Conservation (phyloP, 768 basidiomycete genomes). For the Mycena kentingensis region DNA sequence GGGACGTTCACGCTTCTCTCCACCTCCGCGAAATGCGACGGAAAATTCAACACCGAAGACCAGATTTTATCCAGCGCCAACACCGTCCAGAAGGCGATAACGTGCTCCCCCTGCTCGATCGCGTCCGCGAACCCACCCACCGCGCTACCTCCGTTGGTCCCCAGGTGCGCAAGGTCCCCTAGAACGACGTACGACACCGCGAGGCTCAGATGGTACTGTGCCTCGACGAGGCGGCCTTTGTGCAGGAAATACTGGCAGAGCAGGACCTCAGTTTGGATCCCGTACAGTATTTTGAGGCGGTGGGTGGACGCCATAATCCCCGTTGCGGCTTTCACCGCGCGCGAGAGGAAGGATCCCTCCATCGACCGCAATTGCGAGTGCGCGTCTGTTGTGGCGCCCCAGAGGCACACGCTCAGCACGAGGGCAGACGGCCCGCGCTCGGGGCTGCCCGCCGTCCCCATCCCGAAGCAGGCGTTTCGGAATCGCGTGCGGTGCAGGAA, state of each 20-base stretch:
- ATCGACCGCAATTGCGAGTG: constrained; percentile 19
- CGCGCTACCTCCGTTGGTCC: neutral
- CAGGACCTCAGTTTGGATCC: constrained; percentile 42
- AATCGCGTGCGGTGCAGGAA: constrained; percentile 14
- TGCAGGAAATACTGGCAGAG: constrained; percentile 47
- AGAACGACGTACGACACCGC: constrained; percentile 34
- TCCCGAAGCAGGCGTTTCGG: constrained; percentile 1
- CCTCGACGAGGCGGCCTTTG: constrained; percentile 43
- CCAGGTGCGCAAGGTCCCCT: constrained; percentile 11
- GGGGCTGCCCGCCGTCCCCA: neutral
- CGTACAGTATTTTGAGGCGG: constrained; percentile 31
- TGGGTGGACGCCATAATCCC: constrained; percentile 33
- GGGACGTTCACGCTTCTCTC: constrained; percentile 34
- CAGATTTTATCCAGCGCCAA: constrained; percentile 37
- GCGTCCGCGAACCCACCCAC: constrained; percentile 30
- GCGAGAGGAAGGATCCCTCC: constrained; percentile 36
- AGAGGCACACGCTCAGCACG: constrained; percentile 31
- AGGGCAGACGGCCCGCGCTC: constrained; percentile 24
- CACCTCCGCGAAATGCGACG: constrained; percentile 28
- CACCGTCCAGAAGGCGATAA: constrained; percentile 41
- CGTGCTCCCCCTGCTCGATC: constrained; percentile 37
- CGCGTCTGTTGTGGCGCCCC: constrained; percentile 30
- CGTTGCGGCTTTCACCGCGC: constrained; percentile 33
- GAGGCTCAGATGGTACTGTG: constrained; percentile 42
- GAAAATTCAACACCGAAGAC: constrained; percentile 28